Evolutionary conservation across 2,329 filamentous ascomycete species (phyloP).

Genomic region (Aspergillus fructus): DNA sequence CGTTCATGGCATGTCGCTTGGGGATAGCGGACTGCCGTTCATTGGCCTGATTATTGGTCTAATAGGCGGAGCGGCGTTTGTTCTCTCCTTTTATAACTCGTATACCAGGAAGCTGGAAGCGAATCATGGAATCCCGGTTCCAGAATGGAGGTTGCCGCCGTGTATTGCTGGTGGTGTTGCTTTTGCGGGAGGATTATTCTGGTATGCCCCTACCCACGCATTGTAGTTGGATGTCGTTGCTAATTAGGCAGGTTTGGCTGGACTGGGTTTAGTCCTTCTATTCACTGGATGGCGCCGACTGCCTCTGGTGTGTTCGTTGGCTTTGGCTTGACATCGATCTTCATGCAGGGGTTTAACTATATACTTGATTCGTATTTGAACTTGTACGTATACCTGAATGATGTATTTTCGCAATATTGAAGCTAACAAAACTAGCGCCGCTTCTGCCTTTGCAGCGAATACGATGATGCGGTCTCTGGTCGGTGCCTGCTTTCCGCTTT

Average conservation of each 20-base stretch:
- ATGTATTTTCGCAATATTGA: neutral
- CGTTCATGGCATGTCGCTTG: constrained; percentile 17
- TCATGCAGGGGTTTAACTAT: constrained; percentile 26
- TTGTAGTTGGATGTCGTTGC: neutral
- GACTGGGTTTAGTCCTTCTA: constrained; percentile 19
- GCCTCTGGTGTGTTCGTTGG: constrained; percentile 21
- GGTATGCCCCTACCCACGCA: constrained; percentile 5
- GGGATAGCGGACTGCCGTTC: constrained; percentile 19
- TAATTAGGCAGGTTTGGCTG: constrained; percentile 24
- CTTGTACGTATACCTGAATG: constrained; percentile 15
- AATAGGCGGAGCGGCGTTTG: constrained; percentile 17
- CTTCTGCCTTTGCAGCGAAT: constrained; percentile 23
- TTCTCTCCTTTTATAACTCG: constrained; percentile 16
- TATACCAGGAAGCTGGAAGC: constrained; percentile 18
- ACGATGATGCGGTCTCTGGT: constrained; percentile 26
- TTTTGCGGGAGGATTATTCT: constrained; percentile 25
- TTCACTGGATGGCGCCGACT: constrained; percentile 27
- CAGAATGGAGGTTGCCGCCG: constrained; percentile 26
- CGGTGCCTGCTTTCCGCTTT: constrained; percentile 21
- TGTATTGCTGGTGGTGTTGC: constrained; percentile 21
- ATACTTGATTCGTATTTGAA: constrained; percentile 21
- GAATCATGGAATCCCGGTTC: constrained; percentile 21
- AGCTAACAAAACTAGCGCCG: constrained; percentile 12
- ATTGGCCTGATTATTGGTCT: constrained; percentile 23
- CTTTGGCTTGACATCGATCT: constrained; percentile 25